phyloP scores from a whole-genome alignment of 2,329 filamentous ascomycete genomes.

The Trichophyton schoenleinii region DNA sequence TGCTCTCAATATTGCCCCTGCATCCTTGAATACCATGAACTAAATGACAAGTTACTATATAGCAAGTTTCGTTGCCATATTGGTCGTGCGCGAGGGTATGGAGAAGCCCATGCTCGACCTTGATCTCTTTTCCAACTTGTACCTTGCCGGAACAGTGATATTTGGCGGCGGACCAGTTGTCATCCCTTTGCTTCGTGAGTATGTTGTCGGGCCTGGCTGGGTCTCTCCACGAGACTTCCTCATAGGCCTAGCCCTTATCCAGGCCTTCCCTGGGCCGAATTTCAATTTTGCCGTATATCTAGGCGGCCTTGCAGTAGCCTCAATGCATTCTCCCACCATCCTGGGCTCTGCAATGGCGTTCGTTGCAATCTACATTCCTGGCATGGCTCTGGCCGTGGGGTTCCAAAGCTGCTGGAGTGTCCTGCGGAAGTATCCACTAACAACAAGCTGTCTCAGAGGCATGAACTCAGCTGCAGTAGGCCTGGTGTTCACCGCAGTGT shows the following conservation, averaged over 20 bases:
- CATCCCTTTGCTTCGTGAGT: slow-evolving; percentile 48
- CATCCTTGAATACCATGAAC: neutral
- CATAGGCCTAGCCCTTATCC: slow-evolving; percentile 58
- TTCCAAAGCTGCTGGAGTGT: slow-evolving; percentile 43
- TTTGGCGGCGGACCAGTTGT: slow-evolving; percentile 55
- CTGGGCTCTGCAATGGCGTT: slow-evolving; percentile 42
- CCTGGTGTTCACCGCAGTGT: slow-evolving; percentile 52
- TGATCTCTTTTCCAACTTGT: slow-evolving; percentile 58
- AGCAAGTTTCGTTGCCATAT: slow-evolving; percentile 44
- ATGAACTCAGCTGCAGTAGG: slow-evolving; percentile 51
- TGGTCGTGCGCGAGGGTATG: slow-evolving; percentile 37
- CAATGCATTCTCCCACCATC: slow-evolving; percentile 20
- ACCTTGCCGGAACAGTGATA: slow-evolving; percentile 58
- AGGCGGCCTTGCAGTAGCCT: slow-evolving; percentile 38
- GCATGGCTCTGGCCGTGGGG: slow-evolving; percentile 24
- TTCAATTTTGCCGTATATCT: slow-evolving; percentile 45
- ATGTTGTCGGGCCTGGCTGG: slow-evolving; percentile 56
- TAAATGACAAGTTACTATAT: neutral
- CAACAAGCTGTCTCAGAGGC: slow-evolving; percentile 41
- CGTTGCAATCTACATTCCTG: slow-evolving; percentile 32
- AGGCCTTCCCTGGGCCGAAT: slow-evolving; percentile 53
- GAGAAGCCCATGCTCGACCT: slow-evolving; percentile 37
- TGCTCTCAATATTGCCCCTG: neutral
- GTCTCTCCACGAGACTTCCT: slow-evolving; percentile 59
- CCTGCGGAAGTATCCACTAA: slow-evolving; percentile 35